Evolutionary conservation across 2,329 filamentous ascomycete genomes (phyloP).

Genomic region (Aureobasidium sp.): DNA sequence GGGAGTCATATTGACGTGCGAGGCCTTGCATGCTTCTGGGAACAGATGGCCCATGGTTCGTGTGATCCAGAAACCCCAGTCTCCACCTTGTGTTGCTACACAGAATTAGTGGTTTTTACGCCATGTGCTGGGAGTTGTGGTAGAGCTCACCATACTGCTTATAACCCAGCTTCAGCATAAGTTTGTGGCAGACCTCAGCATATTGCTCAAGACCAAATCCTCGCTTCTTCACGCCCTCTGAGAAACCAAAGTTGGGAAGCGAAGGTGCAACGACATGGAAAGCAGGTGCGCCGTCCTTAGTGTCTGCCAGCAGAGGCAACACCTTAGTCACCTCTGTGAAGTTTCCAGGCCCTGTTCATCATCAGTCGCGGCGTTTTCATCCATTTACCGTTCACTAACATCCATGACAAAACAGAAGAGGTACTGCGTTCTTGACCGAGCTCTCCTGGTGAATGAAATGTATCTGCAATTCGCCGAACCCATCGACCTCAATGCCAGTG

Average conservation of each 20-base stretch:
- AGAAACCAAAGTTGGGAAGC: constrained; percentile 51
- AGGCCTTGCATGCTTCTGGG: constrained; percentile 48
- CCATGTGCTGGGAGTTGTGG: too few species aligned
- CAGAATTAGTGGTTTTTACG: not conserved
- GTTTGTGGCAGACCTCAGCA: constrained; percentile 55
- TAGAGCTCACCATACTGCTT: constrained; percentile 42
- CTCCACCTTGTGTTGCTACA: constrained; percentile 50
- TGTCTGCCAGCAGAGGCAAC: constrained; percentile 47
- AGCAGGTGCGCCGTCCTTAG: constrained; percentile 42
- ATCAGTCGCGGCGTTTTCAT: not conserved
- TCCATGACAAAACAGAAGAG: constrained; percentile 60
- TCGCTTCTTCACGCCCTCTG: constrained; percentile 37
- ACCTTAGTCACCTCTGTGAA: constrained; percentile 60
- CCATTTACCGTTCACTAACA: constrained; percentile 27
- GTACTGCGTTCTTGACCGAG: constrained; percentile 45
- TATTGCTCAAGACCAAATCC: constrained; percentile 55
- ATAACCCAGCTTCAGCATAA: constrained; percentile 64
- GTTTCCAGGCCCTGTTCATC: constrained; percentile 48
- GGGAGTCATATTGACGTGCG: constrained; percentile 55
- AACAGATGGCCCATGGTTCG: constrained; percentile 54
- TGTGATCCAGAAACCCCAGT: constrained; percentile 63
- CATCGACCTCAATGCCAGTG: constrained; percentile 46
- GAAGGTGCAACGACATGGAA: constrained; percentile 45
- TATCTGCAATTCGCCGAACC: constrained; percentile 51
- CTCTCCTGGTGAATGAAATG: constrained; percentile 58